phyloP scores from a whole-genome alignment of 129 eudicot genomes.

The Silybum marianum region DNA sequence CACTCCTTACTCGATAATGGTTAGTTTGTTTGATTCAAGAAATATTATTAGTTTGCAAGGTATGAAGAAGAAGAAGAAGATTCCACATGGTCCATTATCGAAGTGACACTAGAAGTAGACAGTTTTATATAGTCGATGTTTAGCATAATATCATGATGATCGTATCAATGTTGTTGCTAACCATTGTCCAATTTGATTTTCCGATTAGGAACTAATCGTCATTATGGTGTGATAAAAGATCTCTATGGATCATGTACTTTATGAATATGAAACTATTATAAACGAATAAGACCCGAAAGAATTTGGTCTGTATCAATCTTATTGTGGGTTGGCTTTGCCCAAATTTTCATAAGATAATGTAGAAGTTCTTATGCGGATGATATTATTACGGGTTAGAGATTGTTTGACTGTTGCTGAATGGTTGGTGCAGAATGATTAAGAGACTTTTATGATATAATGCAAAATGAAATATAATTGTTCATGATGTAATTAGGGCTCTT shows the following conservation, averaged over 20 bases:
- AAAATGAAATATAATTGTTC: too few relatives aligned
- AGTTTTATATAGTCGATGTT: not conserved
- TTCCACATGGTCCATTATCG: conserved; percentile 11
- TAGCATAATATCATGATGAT: conserved; percentile 20
- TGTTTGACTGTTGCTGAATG: too few relatives aligned
- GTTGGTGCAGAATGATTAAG: too few relatives aligned
- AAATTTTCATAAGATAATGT: conserved; percentile 9
- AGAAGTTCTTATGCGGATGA: not conserved
- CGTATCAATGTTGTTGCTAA: not conserved
- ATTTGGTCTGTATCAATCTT: conserved; percentile 19
- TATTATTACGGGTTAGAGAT: not conserved
- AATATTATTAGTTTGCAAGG: conserved; percentile 17
- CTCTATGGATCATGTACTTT: conserved; percentile 21
- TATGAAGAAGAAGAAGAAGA: not conserved
- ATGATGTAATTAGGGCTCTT: too few relatives aligned
- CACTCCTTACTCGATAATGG: conserved; percentile 56
- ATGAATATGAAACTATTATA: conserved; percentile 15
- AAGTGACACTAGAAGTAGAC: conserved; percentile 26
- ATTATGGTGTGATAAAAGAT: conserved; percentile 22
- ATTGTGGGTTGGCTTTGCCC: conserved; percentile 8
- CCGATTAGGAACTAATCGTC: not conserved
- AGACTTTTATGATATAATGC: too few relatives aligned
- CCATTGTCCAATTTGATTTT: not conserved
- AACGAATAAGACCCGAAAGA: conserved; percentile 17
- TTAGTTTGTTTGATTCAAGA: conserved; percentile 27